phyloP scores from a whole-genome alignment of 768 basidiomycete species.

The Amanita inopinata region DNA sequence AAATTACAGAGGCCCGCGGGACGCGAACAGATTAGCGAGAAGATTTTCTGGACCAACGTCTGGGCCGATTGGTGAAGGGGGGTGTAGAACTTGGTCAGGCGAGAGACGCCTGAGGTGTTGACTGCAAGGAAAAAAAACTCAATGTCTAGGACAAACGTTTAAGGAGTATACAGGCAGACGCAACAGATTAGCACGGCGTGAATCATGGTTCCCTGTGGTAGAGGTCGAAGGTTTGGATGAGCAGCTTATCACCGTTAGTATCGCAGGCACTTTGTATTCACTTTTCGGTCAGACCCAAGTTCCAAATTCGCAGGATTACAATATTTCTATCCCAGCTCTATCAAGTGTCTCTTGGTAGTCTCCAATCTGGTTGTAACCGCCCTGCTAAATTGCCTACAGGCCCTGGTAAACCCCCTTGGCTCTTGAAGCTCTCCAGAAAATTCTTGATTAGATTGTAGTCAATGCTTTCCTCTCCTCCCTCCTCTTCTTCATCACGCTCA shows the following conservation, averaged over 20 bases:
- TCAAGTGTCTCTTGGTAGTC: conserved; percentile 59
- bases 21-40: conserved; percentile 74
- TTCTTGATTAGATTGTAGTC: conserved; percentile 95
- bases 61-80: conserved; percentile 61
- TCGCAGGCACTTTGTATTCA: too few relatives aligned
- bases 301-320: not conserved
- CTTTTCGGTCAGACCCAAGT: too few relatives aligned
- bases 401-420: conserved; percentile 81
- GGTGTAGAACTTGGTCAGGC: conserved; percentile 84
- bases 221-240: too few relatives aligned
- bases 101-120: conserved; percentile 85
- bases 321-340: conserved; percentile 13
- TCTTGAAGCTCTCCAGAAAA: conserved; percentile 93
- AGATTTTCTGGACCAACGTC: conserved; percentile 79
- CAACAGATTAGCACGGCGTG: conserved; percentile 82
- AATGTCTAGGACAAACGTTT: conserved; percentile 7
- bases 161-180: conserved; percentile 18
- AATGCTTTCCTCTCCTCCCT: conserved; percentile 43
- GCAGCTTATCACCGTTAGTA: too few relatives aligned
- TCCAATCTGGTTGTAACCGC: conserved; percentile 67
- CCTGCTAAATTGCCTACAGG: conserved; percentile 89
- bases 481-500: conserved; percentile 39
- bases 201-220: conserved; percentile 42
- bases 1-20: conserved; percentile 89
- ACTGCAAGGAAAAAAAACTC: conserved; percentile 34